Conservation (phyloP, 192 early-diverging fungal genomes). For the Coemansia sp. region DNA sequence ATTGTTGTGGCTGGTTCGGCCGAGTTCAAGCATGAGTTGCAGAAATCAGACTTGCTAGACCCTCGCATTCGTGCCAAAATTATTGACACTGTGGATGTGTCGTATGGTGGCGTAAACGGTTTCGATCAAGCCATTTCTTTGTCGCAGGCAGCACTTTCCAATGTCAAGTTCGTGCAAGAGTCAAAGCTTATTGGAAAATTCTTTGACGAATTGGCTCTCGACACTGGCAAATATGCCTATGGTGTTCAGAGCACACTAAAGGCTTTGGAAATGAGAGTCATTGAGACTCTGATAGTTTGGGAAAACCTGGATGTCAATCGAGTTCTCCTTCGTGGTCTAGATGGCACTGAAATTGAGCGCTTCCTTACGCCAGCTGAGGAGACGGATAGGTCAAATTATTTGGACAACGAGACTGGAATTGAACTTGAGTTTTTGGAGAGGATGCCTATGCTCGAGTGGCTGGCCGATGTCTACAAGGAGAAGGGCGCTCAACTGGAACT, state of each 20-base stretch:
- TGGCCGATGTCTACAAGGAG: conserved; percentile 94
- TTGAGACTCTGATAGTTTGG: conserved; percentile 94
- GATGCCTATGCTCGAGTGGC: conserved; percentile 88
- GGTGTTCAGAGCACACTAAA: conserved; percentile 93
- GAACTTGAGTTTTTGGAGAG: conserved; percentile 82
- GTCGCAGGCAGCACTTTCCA: conserved; percentile 77
- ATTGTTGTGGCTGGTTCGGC: conserved; percentile 94
- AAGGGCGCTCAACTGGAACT: conserved; percentile 89
- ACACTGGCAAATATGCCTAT: conserved; percentile 94
- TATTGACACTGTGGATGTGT: conserved; percentile 90
- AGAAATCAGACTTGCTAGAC: conserved; percentile 92
- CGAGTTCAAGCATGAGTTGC: conserved; percentile 95
- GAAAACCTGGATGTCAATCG: conserved; percentile 85
- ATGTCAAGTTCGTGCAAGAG: conserved; percentile 96
- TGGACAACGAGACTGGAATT: conserved; percentile 61
- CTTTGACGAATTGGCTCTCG: conserved; percentile 93
- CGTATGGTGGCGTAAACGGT: conserved; percentile 97
- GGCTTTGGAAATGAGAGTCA: conserved; percentile 89
- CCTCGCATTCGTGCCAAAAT: conserved; percentile 82
- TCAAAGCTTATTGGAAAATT: conserved; percentile 90
- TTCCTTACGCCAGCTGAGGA: conserved; percentile 84
- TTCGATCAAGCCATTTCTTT: conserved; percentile 96
- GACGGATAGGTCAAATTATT: conserved; percentile 69
- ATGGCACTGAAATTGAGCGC: conserved; percentile 64
- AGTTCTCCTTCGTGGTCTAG: conserved; percentile 70